Evolutionary conservation across 768 basidiomycete genomes (phyloP), one percentile per base, ranked within the genome.

Genomic region (Russula abietina): DNA sequence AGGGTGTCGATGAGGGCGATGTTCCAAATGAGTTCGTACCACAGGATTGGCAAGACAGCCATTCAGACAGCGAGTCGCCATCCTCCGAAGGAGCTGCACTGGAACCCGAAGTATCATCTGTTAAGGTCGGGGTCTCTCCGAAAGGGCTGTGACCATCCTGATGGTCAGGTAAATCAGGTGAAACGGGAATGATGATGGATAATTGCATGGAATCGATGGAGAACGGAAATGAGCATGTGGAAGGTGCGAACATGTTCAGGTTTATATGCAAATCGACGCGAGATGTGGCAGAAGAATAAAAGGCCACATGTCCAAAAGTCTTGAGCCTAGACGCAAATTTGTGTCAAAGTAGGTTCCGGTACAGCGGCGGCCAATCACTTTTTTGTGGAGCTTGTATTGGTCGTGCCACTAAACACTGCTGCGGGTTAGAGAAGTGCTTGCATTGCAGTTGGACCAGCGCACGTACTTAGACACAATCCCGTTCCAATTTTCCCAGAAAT

Each of bases 201-300:
- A 63, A 38, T 4, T 57, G 32, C 62, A 63, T 63, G 12, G 17
- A 10, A n/a, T 59, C 17, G 51, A n/a, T 24, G 33, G 33, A 45
- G 24, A 32, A 16, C 24, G 45, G 5, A 33, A 24, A 53, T 48
- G n/a, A 17, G 24, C n/a, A 5, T 17, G 11, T 33, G 30, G n/a
- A 55, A 8, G 24, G 45, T 12, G 57, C 30, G 12, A 28, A 28
- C 7, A 16, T 22, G 26, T 49, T 63, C 7, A 16, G 28, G 26
- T 49, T 63, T 63, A 63, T 63, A 59, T 54, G 62, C 28, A 14
- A 14, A 28, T 30, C 17, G 7, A 5, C 8, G 46, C 33, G 41
- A 14, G 45, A 5, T 63, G 62, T 63, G 62, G 61, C 56, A 58
- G 45, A 38, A 8, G 26, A 63, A 46, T 28, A 28, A 36, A 22